Percentiles rank a stretch among this genome's conserved stretches.
Evolutionary conservation across 1,284 basidiomycete genomes (phyloP).

Genomic region (Microbotryomycetes sp.): DNA sequence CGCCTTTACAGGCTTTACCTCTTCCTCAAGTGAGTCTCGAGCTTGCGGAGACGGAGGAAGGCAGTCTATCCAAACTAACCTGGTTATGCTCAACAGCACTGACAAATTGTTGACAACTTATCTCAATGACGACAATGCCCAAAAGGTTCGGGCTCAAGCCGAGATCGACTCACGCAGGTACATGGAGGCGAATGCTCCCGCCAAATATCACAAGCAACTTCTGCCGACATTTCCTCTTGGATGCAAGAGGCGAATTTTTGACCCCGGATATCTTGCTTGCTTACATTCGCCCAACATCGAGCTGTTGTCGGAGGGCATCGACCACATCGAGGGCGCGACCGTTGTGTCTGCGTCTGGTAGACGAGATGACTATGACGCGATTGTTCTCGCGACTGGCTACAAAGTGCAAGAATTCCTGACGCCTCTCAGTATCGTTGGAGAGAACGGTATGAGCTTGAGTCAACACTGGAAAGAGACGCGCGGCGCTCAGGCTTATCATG

Average conservation of each 20-base stretch:
- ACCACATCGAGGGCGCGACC: neutral
- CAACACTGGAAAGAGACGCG: slow-evolving; percentile 13
- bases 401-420: slow-evolving; percentile 13
- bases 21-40: neutral
- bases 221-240: neutral
- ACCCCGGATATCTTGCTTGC: neutral
- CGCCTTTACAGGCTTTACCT: neutral
- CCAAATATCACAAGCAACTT: neutral
- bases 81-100: neutral
- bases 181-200: neutral
- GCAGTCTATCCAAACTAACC: too few relatives aligned
- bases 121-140: neutral
- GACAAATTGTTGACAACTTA: slow-evolving; percentile 1
- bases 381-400: neutral
- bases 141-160: neutral
- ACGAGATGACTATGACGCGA: neutral
- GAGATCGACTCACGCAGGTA: neutral
- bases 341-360: neutral
- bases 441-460: slow-evolving; percentile 1
- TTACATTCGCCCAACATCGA: neutral
- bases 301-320: neutral
- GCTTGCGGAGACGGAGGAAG: too few relatives aligned
- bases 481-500: slow-evolving; percentile 14
- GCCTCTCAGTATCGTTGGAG: slow-evolving; percentile 6
- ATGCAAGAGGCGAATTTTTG: neutral